phyloP scores from a whole-genome alignment of 306 rosid genomes.

The Fragaria ananassa region DNA sequence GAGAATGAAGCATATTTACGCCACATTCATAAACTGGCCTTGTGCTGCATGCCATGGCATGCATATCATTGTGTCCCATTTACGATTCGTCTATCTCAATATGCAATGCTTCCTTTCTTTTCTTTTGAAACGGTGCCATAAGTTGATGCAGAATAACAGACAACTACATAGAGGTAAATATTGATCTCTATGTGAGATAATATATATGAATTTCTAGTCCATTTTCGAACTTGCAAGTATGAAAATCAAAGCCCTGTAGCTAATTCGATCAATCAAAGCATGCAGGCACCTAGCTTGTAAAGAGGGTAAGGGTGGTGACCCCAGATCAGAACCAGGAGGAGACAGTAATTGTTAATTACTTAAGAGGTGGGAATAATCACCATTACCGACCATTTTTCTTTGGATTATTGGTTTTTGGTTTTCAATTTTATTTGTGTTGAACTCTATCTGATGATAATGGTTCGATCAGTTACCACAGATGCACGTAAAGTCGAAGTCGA shows the following conservation, averaged over 20 bases:
- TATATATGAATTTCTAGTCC: background rate
- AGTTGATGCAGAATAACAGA: too few relatives aligned
- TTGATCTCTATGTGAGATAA: too few relatives aligned
- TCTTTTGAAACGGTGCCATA: background rate
- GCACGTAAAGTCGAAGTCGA: conserved; percentile 68
- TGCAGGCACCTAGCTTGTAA: background rate
- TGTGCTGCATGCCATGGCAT: background rate
- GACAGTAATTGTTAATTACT: background rate
- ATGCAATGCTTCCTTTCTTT: background rate
- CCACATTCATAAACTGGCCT: background rate
- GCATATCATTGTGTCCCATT: background rate
- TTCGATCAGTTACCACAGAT: conserved; percentile 62
- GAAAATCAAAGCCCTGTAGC: background rate
- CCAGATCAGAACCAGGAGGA: background rate
- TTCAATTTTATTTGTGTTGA: background rate
- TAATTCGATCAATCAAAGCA: background rate
- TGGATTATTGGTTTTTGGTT: background rate
- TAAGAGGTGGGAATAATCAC: conserved; percentile 34
- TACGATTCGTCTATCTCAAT: background rate
- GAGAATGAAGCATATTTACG: background rate
- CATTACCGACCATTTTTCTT: background rate
- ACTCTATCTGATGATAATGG: background rate
- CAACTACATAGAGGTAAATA: background rate
- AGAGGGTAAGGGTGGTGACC: background rate
- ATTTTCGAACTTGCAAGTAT: background rate